A percentile compares a stretch with the other conserved stretches of the same genome.
phyloP scores from a whole-genome alignment of 176 grass and related monocot genomes.

The Hordeum vulgare region DNA sequence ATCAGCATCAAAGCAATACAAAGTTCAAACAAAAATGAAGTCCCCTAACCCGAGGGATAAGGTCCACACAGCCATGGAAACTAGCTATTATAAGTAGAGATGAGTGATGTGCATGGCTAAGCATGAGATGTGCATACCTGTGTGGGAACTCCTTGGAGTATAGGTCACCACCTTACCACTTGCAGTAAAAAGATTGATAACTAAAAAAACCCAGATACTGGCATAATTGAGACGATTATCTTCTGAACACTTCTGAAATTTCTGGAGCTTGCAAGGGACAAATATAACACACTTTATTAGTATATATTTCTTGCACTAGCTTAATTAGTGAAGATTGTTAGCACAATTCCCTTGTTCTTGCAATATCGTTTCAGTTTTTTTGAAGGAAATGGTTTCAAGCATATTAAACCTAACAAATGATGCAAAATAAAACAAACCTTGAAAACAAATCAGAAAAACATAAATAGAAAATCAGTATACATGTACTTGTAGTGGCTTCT shows the following conservation, averaged over 20 bases:
- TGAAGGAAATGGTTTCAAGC: background rate
- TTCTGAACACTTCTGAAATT: background rate
- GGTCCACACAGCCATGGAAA: background rate
- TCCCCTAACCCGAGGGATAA: background rate
- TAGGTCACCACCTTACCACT: background rate
- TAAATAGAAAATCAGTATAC: background rate
- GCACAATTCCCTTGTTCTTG: background rate
- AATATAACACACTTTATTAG: background rate
- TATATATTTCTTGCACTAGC: background rate
- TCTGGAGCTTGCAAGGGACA: background rate
- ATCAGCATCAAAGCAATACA: background rate
- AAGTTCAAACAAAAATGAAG: too few species aligned
- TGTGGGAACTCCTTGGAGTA: background rate
- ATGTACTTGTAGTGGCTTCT: background rate
- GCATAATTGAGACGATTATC: background rate
- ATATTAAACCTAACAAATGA: too few species aligned
- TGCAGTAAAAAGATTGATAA: background rate
- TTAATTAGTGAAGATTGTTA: background rate
- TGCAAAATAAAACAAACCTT: too few species aligned
- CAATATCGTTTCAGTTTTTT: background rate
- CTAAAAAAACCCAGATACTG: background rate
- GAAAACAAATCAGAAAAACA: too few species aligned
- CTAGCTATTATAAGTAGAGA: background rate
- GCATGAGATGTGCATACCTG: background rate
- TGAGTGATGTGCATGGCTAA: background rate